Conservation (phyloP, 2,329 filamentous ascomycete genomes). For the Lachnellula hyalina region DNA sequence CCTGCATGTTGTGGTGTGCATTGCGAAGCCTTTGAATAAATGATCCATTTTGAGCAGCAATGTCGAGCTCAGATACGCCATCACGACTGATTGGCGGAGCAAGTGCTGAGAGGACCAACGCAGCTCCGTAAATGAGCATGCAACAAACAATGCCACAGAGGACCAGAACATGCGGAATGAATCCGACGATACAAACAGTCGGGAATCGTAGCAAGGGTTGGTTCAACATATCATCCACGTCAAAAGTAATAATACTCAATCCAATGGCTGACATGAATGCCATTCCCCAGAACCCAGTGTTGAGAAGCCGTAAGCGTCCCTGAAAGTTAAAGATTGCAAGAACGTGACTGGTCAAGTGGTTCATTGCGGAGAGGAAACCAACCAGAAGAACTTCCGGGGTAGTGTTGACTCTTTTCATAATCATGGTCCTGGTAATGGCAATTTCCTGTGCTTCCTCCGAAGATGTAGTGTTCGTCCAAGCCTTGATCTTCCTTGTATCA, state of each 20-base stretch:
- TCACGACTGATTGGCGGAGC: constrained; percentile 35
- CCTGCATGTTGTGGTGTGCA: constrained; percentile 87
- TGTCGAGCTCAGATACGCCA: constrained; percentile 23
- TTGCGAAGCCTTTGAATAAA: constrained; percentile 57
- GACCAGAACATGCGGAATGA: constrained; percentile 89
- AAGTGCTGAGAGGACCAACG: constrained; percentile 69
- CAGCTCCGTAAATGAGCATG: constrained; percentile 68
- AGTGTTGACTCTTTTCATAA: constrained; percentile 78
- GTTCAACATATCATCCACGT: constrained; percentile 51
- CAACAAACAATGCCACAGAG: constrained; percentile 74
- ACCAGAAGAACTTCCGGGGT: constrained; percentile 84
- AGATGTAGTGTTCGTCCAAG: constrained; percentile 17
- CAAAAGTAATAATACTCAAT: constrained; percentile 65
- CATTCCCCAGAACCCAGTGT: constrained; percentile 83
- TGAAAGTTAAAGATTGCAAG: constrained; percentile 78
- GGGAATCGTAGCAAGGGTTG: constrained; percentile 79
- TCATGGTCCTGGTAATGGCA: constrained; percentile 56
- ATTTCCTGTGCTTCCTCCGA: constrained; percentile 35
- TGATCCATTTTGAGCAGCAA: constrained; percentile 34
- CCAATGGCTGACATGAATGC: constrained; percentile 84
- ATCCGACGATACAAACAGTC: constrained; percentile 90
- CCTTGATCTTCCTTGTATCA: constrained; percentile 17
- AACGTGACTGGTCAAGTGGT: constrained; percentile 78
- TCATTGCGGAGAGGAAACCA: constrained; percentile 81
- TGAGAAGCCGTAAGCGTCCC: constrained; percentile 72